A percentile compares a stretch with the other conserved stretches of the same genome.
These are phyloP conservation scores for Candida loeiensis DNA, from an alignment of 805 yeast species.

Conservation along the genomic window DNA sequence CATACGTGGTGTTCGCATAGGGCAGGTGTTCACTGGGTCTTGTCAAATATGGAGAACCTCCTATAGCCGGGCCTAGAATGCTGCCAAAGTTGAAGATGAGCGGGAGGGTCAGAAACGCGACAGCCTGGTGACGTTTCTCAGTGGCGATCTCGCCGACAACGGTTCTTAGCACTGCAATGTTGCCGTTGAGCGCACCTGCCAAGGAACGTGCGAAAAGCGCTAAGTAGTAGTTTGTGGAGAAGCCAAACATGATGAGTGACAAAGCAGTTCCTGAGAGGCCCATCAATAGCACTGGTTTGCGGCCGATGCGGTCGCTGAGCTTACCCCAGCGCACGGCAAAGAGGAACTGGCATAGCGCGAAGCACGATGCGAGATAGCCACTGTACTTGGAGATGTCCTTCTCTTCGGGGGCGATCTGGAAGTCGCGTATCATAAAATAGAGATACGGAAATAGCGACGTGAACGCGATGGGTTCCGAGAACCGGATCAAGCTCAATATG, in stretches of 20 bases:
- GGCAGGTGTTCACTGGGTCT: conserved; percentile 31
- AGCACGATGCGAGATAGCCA: conserved; percentile 58
- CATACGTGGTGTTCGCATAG: background rate
- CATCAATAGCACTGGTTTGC: conserved; percentile 49
- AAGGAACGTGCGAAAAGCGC: conserved; percentile 52
- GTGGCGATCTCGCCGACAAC: conserved; percentile 57
- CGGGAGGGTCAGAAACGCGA: conserved; percentile 61
- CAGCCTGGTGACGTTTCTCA: conserved; percentile 55
- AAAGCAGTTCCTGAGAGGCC: conserved; percentile 54
- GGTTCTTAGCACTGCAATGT: conserved; percentile 62
- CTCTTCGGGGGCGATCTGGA: conserved; percentile 44
- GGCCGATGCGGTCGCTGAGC: conserved; percentile 51
- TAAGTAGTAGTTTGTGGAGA: conserved; percentile 47
- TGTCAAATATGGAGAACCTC: conserved; percentile 48
- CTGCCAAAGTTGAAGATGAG: conserved; percentile 59
- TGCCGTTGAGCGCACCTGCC: conserved; percentile 61
- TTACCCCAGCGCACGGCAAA: conserved; percentile 61
- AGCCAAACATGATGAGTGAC: conserved; percentile 50
- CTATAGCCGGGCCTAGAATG: conserved; percentile 59
- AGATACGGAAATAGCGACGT: conserved; percentile 63
- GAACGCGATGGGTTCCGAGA: conserved; percentile 62
- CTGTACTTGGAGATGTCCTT: conserved; percentile 57
- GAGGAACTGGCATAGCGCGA: conserved; percentile 57
- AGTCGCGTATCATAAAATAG: conserved; percentile 60
- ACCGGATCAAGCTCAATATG: conserved; percentile 42